Percentiles rank a stretch among this genome's conserved stretches.
These are phyloP conservation scores for Fraxinus dipetala DNA, from an alignment of 305 asterid species.

Conservation along the genomic window DNA sequence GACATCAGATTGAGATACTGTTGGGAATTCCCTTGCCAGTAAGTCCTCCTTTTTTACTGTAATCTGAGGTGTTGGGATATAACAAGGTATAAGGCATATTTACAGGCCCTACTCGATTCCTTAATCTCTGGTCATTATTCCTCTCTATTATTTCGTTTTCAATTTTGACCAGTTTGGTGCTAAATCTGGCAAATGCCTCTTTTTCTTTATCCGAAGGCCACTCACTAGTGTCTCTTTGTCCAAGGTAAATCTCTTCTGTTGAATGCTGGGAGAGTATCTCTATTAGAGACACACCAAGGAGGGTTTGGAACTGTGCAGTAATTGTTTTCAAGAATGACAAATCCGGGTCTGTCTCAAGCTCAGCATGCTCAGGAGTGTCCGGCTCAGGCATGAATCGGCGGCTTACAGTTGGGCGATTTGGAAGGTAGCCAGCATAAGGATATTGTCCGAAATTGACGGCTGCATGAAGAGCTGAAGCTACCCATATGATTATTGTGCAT, in stretches of 20 bases:
- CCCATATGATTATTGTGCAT: constrained; percentile 53
- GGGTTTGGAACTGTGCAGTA: constrained; percentile 43
- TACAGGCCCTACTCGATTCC: constrained; percentile 44
- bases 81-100: constrained; percentile 47
- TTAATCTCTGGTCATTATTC: constrained; percentile 38
- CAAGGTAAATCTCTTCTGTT: constrained; percentile 47
- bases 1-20: constrained; percentile 38
- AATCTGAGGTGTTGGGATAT: constrained; percentile 28
- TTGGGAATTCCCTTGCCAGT: constrained; percentile 56
- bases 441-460: constrained; percentile 55
- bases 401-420: constrained; percentile 52
- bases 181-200: constrained; percentile 35
- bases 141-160: constrained; percentile 34
- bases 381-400: constrained; percentile 46
- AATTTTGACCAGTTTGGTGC: constrained; percentile 30
- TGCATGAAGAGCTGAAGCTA: constrained; percentile 52
- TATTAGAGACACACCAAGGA: constrained; percentile 41
- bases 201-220: constrained; percentile 40
- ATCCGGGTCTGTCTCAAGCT: constrained; percentile 38
- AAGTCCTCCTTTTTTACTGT: constrained; percentile 32
- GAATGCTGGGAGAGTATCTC: constrained; percentile 49
- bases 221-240: constrained; percentile 36
- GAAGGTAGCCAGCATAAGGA: constrained; percentile 51
- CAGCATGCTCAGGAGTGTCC: constrained; percentile 37
- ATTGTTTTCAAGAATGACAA: constrained; percentile 36